Evolutionary conservation across 805 yeast species (phyloP).

Genomic region (Kregervanrija pseudodelftensis): DNA sequence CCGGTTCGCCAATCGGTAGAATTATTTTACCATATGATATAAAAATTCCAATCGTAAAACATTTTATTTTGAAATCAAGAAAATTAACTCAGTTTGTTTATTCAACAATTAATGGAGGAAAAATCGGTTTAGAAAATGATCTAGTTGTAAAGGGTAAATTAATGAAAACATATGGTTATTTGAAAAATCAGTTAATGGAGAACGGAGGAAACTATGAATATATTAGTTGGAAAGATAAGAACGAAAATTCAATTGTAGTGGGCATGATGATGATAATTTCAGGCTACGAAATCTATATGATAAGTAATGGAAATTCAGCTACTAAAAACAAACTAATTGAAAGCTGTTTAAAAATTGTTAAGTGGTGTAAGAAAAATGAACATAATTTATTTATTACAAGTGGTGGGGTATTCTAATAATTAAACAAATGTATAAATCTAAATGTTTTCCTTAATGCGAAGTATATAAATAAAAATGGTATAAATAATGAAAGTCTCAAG

Average conservation of each 20-base stretch:
- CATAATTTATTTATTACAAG: slow-evolving; percentile 64
- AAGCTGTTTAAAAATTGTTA: slow-evolving; percentile 57
- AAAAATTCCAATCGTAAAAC: slow-evolving; percentile 56
- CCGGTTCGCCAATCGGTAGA: slow-evolving; percentile 29
- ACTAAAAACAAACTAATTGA: slow-evolving; percentile 49
- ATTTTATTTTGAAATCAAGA: slow-evolving; percentile 75
- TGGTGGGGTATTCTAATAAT: slow-evolving; percentile 55
- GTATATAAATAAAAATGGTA: neutral
- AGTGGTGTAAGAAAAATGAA: slow-evolving; percentile 72
- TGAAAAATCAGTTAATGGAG: slow-evolving; percentile 6
- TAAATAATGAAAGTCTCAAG: neutral
- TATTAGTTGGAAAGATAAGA: slow-evolving; percentile 21
- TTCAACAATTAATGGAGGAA: slow-evolving; percentile 16
- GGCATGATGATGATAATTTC: slow-evolving; percentile 22
- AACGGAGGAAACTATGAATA: slow-evolving; percentile 18
- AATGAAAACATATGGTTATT: slow-evolving; percentile 21
- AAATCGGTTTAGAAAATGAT: slow-evolving; percentile 11
- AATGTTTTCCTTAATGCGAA: neutral
- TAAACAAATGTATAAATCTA: neutral
- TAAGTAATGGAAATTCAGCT: slow-evolving; percentile 48
- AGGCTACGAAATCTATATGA: slow-evolving; percentile 53
- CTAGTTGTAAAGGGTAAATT: slow-evolving; percentile 16
- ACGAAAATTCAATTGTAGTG: slow-evolving; percentile 19
- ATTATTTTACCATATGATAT: slow-evolving; percentile 39
- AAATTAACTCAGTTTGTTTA: slow-evolving; percentile 49